Conservation (phyloP, 176 grass and related monocot species). For the Triticum timopheevii region DNA sequence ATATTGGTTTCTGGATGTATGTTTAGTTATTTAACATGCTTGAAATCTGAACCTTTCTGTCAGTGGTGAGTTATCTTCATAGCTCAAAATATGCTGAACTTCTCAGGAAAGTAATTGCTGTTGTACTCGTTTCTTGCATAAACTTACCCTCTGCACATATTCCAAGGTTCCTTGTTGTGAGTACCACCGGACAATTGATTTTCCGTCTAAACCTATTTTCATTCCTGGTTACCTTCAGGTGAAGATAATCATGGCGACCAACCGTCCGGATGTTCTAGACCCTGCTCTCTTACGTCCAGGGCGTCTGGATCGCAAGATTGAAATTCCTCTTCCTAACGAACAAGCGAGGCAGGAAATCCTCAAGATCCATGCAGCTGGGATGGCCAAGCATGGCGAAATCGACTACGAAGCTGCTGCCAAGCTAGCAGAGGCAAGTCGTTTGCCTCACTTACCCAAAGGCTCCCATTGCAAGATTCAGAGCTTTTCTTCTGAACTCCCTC, state of each 20-base stretch:
- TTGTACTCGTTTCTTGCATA: not conserved
- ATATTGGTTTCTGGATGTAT: not conserved
- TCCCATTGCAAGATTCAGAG: too few species aligned
- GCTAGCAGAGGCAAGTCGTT: not conserved
- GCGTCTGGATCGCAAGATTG: not conserved
- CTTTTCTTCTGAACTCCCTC: not conserved
- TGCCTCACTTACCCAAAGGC: not conserved
- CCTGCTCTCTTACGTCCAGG: not conserved
- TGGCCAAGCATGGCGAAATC: not conserved
- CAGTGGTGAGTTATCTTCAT: not conserved
- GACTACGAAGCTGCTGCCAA: not conserved
- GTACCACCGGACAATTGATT: not conserved
- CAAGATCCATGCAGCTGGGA: not conserved
- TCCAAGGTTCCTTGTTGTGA: not conserved
- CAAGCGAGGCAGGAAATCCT: not conserved
- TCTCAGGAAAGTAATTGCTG: not conserved
- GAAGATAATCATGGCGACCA: conserved; percentile 10
- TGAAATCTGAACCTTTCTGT: not conserved
- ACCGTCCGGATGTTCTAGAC: conserved; percentile 3
- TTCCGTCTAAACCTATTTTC: not conserved
- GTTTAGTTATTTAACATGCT: not conserved
- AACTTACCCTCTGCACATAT: not conserved
- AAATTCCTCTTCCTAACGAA: not conserved
- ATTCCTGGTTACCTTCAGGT: not conserved
- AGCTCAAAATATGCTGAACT: not conserved